phyloP scores from a whole-genome alignment of 371 early-diverging fungal genomes.

The Catenaria anguillulae region DNA sequence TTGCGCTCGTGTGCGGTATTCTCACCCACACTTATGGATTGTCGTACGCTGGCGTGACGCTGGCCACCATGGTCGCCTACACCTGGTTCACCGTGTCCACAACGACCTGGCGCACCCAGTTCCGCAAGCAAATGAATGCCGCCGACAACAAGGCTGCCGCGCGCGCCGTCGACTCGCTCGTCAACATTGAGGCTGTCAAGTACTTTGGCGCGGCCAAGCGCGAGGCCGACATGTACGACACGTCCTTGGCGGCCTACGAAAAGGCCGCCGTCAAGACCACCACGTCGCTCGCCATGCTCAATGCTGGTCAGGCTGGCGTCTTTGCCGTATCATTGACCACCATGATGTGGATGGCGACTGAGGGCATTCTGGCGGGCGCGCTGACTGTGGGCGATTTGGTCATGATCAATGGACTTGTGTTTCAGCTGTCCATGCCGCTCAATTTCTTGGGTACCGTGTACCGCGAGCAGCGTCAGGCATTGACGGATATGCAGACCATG shows the following conservation, averaged over 20 bases:
- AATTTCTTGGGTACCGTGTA: slow-evolving; percentile 96
- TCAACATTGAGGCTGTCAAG: slow-evolving; percentile 93
- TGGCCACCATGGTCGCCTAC: slow-evolving; percentile 69
- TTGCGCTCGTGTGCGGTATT: slow-evolving; percentile 84
- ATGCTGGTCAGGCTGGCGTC: slow-evolving; percentile 85
- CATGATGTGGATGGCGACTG: slow-evolving; percentile 86
- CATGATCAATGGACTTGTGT: slow-evolving; percentile 89
- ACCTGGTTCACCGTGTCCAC: slow-evolving; percentile 73
- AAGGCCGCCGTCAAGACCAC: slow-evolving; percentile 75
- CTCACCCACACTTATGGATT: slow-evolving; percentile 59
- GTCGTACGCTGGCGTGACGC: slow-evolving; percentile 67
- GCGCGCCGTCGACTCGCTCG: slow-evolving; percentile 76
- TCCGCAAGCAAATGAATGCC: slow-evolving; percentile 74
- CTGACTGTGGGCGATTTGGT: slow-evolving; percentile 93
- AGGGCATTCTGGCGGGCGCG: slow-evolving; percentile 58
- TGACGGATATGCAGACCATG: slow-evolving; percentile 92
- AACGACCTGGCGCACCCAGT: slow-evolving; percentile 56
- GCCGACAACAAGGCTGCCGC: slow-evolving; percentile 90
- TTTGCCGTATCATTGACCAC: slow-evolving; percentile 71
- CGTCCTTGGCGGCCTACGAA: slow-evolving; percentile 72
- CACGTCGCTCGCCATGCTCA: slow-evolving; percentile 70
- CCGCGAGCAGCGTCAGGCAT: slow-evolving; percentile 77
- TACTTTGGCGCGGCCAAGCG: slow-evolving; percentile 81
- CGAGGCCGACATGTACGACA: slow-evolving; percentile 72
- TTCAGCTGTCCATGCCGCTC: slow-evolving; percentile 82